Percentiles rank a stretch among this genome's conserved stretches.
Evolutionary conservation across 2,329 filamentous ascomycete species (phyloP).

Genomic region (Fusarium hainanense): DNA sequence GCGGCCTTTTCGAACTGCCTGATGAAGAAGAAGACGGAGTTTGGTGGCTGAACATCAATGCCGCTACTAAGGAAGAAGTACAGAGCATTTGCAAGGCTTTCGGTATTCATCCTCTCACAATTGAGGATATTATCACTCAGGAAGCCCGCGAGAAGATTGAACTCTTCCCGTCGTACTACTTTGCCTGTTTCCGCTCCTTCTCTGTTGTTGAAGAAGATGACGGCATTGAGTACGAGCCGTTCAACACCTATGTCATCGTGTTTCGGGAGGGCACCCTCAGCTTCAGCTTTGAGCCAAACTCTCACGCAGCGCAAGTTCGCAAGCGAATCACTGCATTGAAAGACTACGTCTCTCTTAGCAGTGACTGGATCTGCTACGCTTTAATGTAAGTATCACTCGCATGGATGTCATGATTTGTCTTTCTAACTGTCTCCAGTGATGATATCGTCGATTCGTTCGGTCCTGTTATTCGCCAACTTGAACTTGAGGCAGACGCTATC

Average conservation of each 20-base stretch:
- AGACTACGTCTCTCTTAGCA: slow-evolving; percentile 93
- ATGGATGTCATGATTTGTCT: slow-evolving; percentile 24
- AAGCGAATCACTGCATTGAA: slow-evolving; percentile 92
- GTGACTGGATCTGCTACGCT: slow-evolving; percentile 99
- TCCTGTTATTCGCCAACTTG: slow-evolving; percentile 86
- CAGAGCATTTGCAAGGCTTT: slow-evolving; percentile 92
- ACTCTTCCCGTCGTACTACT: slow-evolving; percentile 97
- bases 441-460: slow-evolving; percentile 98
- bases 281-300: slow-evolving; percentile 90
- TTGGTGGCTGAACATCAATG: slow-evolving; percentile 98
- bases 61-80: slow-evolving; percentile 89
- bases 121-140: slow-evolving; percentile 95
- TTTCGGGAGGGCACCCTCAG: slow-evolving; percentile 95
- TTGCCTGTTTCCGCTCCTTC: slow-evolving; percentile 97
- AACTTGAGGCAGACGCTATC: slow-evolving; percentile 89
- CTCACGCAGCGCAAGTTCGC: slow-evolving; percentile 87
- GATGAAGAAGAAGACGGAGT: slow-evolving; percentile 78
- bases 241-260: slow-evolving; percentile 96
- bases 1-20: slow-evolving; percentile 81
- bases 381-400: slow-evolving; percentile 76
- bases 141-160: slow-evolving; percentile 99
- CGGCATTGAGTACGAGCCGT: slow-evolving; percentile 87
- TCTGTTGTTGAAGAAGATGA: slow-evolving; percentile 80
- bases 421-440: slow-evolving; percentile 66
- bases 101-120: slow-evolving; percentile 92